These are phyloP conservation scores for Yarrowia osloensis DNA, from an alignment of 805 yeast genomes.

Conservation along the genomic window DNA sequence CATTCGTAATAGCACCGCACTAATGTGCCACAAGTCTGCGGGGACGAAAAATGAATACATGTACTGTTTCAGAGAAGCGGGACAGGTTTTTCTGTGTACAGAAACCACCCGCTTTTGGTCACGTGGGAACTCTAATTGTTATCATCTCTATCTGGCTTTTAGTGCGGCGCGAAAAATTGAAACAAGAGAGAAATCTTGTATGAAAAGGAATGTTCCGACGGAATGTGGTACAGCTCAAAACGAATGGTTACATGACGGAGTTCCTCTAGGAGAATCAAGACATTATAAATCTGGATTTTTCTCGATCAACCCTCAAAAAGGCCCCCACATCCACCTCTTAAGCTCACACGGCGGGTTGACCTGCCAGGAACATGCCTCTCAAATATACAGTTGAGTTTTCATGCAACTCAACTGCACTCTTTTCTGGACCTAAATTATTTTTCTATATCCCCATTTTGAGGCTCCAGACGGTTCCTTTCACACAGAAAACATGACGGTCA, in stretches of 20 bases:
- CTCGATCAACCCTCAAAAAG: neutral
- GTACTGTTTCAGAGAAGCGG: neutral
- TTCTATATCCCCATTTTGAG: neutral
- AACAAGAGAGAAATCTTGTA: neutral
- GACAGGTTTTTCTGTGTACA: neutral
- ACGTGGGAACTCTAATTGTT: conserved; percentile 20
- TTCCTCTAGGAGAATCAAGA: too few relatives aligned
- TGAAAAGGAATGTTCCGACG: too few relatives aligned
- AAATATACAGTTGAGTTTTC: conserved; percentile 14
- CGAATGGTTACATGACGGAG: neutral
- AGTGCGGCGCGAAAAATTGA: conserved; percentile 19
- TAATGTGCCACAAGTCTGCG: neutral
- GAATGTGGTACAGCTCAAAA: too few relatives aligned
- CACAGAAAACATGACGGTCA: neutral
- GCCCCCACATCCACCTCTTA: neutral
- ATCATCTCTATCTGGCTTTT: conserved; percentile 23
- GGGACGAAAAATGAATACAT: neutral
- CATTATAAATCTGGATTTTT: too few relatives aligned
- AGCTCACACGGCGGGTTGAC: neutral
- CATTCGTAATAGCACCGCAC: neutral
- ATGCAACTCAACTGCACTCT: conserved; percentile 17
- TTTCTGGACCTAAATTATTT: conserved; percentile 11
- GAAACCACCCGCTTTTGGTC: neutral
- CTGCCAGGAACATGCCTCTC: conserved; percentile 9
- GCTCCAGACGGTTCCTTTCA: neutral